Conservation (phyloP, 805 yeast genomes). For the Saccharomycopsis fodiens region DNA sequence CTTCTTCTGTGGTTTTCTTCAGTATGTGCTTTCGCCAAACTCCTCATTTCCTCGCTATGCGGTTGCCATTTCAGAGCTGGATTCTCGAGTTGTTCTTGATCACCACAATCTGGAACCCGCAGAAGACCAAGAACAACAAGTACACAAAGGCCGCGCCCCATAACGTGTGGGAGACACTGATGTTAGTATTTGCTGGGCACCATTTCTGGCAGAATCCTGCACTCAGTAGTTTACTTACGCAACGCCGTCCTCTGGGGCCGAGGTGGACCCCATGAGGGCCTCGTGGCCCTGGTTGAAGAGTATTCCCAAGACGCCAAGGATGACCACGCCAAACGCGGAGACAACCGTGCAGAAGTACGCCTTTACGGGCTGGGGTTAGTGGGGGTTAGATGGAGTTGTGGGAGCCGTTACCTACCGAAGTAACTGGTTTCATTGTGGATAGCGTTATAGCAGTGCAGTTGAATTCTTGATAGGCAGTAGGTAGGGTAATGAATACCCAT, state of each 20-base stretch:
- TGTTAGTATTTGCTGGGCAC: background rate
- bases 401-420: conserved; percentile 1
- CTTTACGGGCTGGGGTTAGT: conserved; percentile 48
- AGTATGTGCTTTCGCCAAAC: too few species aligned
- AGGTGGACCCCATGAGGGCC: conserved; percentile 84
- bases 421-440: conserved; percentile 7
- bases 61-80: too few species aligned
- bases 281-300: conserved; percentile 78
- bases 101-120: conserved; percentile 76
- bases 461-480: background rate
- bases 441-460: background rate
- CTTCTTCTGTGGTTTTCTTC: too few species aligned
- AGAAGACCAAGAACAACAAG: conserved; percentile 70
- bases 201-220: conserved; percentile 1
- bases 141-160: conserved; percentile 86
- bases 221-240: conserved; percentile 44
- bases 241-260: conserved; percentile 87
- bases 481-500: too few species aligned
- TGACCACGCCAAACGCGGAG: conserved; percentile 87
- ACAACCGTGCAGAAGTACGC: conserved; percentile 95
- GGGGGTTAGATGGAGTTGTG: too few species aligned
- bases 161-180: conserved; percentile 78
- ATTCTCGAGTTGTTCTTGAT: conserved; percentile 61
- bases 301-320: conserved; percentile 75
- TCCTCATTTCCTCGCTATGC: too few species aligned